Conservation (phyloP, 345 rosid genomes). For the Populus davidiana region DNA sequence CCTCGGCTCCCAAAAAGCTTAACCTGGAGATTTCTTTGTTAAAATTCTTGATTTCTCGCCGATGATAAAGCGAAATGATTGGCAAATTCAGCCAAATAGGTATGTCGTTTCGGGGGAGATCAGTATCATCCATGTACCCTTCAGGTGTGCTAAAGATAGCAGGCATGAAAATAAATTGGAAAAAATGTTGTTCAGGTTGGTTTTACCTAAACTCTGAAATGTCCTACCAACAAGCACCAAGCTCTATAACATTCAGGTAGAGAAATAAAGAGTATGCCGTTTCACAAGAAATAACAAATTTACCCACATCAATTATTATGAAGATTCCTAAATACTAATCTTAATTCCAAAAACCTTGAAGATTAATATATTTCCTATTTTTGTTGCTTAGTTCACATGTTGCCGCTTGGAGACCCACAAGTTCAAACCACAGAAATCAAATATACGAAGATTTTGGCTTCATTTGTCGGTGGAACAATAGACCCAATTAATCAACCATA, state of each 20-base stretch:
- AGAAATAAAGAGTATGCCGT: not conserved
- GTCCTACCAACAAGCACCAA: not conserved
- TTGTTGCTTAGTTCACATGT: not conserved
- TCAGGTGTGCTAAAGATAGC: too few relatives aligned
- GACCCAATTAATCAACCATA: not conserved
- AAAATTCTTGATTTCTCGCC: not conserved
- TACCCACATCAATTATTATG: not conserved
- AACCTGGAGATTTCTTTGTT: slow-evolving; percentile 43
- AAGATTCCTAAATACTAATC: too few relatives aligned
- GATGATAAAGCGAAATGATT: not conserved
- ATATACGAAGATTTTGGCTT: not conserved
- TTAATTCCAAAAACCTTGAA: not conserved
- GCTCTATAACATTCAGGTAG: not conserved
- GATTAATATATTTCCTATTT: not conserved
- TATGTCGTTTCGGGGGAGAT: not conserved
- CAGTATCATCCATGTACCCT: not conserved
- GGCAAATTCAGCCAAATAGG: not conserved
- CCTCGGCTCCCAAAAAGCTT: slow-evolving; percentile 90
- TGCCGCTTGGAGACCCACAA: not conserved
- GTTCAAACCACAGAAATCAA: not conserved
- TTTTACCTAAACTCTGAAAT: not conserved
- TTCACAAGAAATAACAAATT: not conserved
- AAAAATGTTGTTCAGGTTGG: too few relatives aligned
- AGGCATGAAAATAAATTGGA: too few relatives aligned
- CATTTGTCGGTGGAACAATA: not conserved